These are phyloP conservation scores for Aspergillus tamarii DNA, from an alignment of 2,329 filamentous ascomycete species.

Conservation along the genomic window DNA sequence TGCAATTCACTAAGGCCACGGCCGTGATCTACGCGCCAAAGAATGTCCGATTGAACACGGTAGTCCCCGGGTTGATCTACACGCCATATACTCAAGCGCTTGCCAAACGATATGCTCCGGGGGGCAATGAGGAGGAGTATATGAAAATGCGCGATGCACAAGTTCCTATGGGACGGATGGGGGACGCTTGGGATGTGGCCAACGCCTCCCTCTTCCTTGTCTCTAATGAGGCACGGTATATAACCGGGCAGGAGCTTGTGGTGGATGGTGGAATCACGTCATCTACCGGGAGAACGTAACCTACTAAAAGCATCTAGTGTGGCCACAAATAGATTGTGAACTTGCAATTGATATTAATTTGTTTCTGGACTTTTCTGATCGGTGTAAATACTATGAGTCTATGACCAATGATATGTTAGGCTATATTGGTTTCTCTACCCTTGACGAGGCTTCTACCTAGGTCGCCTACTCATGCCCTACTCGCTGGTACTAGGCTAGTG, in stretches of 20 bases:
- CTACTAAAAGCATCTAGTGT: rapidly evolving
- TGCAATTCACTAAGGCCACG: slow-evolving; percentile 55
- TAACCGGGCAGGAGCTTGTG: slow-evolving; percentile 40
- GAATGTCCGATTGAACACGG: slow-evolving; percentile 53
- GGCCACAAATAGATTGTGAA: neutral
- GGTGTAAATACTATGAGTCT: no score
- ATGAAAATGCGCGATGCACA: slow-evolving; percentile 27
- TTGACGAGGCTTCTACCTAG: neutral
- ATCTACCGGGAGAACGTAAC: slow-evolving; percentile 21
- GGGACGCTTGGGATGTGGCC: slow-evolving; percentile 38
- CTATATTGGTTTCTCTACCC: neutral
- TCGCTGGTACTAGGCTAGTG: neutral
- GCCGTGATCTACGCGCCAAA: slow-evolving; percentile 47
- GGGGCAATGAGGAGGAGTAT: slow-evolving; percentile 49
- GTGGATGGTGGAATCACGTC: slow-evolving; percentile 41
- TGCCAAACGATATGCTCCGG: slow-evolving; percentile 48
- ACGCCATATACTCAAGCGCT: slow-evolving; percentile 55
- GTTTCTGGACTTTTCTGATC: neutral
- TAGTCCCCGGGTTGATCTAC: slow-evolving; percentile 61
- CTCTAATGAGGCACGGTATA: slow-evolving; percentile 33
- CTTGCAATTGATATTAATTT: neutral
- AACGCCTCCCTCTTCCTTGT: slow-evolving; percentile 37
- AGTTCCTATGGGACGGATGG: slow-evolving; percentile 38
- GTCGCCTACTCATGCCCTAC: neutral
- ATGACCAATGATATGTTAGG: neutral